Percentiles rank a stretch among this genome's conserved stretches.
Evolutionary conservation across 1,284 basidiomycete species (phyloP).

Genomic region (Leccinum pallidistipes): DNA sequence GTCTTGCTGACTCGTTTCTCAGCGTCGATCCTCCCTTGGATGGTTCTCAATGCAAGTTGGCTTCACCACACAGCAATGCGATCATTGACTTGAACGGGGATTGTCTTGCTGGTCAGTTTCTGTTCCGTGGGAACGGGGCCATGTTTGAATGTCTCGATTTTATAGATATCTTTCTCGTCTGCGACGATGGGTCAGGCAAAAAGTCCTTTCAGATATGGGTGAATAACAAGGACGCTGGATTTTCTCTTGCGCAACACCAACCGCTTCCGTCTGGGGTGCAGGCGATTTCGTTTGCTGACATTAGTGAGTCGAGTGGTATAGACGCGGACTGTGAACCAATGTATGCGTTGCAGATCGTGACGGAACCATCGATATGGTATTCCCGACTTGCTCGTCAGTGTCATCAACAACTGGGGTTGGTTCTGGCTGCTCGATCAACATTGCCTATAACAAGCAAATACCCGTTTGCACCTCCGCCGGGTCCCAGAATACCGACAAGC

Average conservation of each 20-base stretch:
- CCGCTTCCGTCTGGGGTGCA: conserved; percentile 78
- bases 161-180: conserved; percentile 88
- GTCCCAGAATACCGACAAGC: conserved; percentile 43
- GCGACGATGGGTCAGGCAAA: conserved; percentile 57
- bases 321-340: neutral
- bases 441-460: conserved; percentile 93
- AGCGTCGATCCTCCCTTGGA: conserved; percentile 63
- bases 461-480: conserved; percentile 69
- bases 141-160: conserved; percentile 5
- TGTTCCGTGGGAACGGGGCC: neutral
- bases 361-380: conserved; percentile 94
- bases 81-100: conserved; percentile 97
- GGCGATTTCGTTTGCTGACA: conserved; percentile 87
- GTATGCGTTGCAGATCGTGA: conserved; percentile 70
- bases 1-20: conserved; percentile 15
- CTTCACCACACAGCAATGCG: conserved; percentile 92
- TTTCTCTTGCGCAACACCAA: conserved; percentile 67
- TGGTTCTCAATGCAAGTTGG: conserved; percentile 68
- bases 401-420: conserved; percentile 72
- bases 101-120: conserved; percentile 78
- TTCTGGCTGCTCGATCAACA: conserved; percentile 79
- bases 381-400: conserved; percentile 78
- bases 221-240: conserved; percentile 78
- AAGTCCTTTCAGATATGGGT: conserved; percentile 90
- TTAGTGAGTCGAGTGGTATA: conserved; percentile 58